Percentiles rank a stretch among this genome's conserved stretches.
Conservation (phyloP, 148 eudicot genomes). For the Fallopia convolvulus region DNA sequence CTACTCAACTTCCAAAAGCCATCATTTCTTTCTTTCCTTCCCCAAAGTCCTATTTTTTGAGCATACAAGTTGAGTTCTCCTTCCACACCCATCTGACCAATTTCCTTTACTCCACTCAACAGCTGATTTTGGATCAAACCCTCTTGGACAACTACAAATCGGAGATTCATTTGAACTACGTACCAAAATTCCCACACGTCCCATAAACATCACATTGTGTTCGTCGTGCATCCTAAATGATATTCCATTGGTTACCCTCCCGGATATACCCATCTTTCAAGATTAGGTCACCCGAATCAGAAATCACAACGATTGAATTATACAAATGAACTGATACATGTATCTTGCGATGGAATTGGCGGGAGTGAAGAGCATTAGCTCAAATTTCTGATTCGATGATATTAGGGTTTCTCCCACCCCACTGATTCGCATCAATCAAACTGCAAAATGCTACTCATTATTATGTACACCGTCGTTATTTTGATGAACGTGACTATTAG, state of each 20-base stretch:
- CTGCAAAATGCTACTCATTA: not conserved
- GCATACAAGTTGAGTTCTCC: conserved; percentile 32
- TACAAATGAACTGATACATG: no score
- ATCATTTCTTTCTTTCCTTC: conserved; percentile 19
- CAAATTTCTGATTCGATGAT: conserved; percentile 12
- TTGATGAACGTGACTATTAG: no score
- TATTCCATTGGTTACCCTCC: no score
- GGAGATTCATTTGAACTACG: conserved; percentile 8
- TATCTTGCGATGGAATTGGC: no score
- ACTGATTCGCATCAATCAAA: not conserved
- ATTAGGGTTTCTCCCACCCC: not conserved
- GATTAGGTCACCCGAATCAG: no score
- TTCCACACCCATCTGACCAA: conserved; percentile 41
- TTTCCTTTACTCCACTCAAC: conserved; percentile 39
- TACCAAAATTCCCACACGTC: no score
- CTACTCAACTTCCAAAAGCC: conserved; percentile 21
- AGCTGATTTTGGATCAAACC: conserved; percentile 30
- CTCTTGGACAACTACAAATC: conserved; percentile 42
- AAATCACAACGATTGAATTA: no score
- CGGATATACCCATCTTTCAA: no score
- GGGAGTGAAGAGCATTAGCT: conserved; percentile 34
- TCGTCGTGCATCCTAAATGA: no score
- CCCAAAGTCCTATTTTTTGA: conserved; percentile 7
- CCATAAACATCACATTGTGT: no score
- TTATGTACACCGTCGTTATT: no score